These are phyloP conservation scores for Choanephora cucurbitarum DNA, from an alignment of 371 early-diverging fungal species.

Conservation along the genomic window DNA sequence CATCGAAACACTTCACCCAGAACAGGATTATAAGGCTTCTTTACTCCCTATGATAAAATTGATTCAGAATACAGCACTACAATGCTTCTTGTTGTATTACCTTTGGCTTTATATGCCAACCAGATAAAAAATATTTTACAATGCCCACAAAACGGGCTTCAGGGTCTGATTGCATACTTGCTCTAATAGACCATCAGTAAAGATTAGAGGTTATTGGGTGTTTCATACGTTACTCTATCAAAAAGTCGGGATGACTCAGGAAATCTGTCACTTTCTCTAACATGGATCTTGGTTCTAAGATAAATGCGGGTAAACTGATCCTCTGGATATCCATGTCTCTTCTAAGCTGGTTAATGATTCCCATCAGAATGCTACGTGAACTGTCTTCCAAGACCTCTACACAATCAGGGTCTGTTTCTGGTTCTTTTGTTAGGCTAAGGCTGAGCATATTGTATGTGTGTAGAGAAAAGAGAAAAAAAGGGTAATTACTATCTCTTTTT, in stretches of 20 bases:
- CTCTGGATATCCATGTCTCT: slow-evolving; percentile 87
- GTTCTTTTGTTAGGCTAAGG: slow-evolving; percentile 11
- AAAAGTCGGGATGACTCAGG: slow-evolving; percentile 87
- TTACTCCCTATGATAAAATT: slow-evolving; percentile 16
- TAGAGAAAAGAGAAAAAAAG: slow-evolving; percentile 1
- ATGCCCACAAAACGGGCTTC: slow-evolving; percentile 80
- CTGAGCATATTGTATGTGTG: slow-evolving; percentile 17
- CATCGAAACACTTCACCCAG: slow-evolving; percentile 94
- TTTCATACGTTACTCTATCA: slow-evolving; percentile 84
- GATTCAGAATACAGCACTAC: no score
- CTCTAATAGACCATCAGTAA: slow-evolving; percentile 36
- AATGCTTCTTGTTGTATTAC: no score
- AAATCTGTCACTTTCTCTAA: slow-evolving; percentile 94
- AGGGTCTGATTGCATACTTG: slow-evolving; percentile 69
- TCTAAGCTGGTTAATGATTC: slow-evolving; percentile 82
- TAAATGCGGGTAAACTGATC: slow-evolving; percentile 94
- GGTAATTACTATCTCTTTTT: no score
- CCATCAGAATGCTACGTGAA: slow-evolving; percentile 81
- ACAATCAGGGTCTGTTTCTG: slow-evolving; percentile 46
- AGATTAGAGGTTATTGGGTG: no score
- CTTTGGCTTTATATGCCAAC: slow-evolving; percentile 95
- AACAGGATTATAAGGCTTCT: slow-evolving; percentile 85
- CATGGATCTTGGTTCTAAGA: slow-evolving; percentile 94
- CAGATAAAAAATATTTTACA: slow-evolving; percentile 86
- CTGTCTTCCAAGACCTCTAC: slow-evolving; percentile 86